Evolutionary conservation across 2,329 filamentous ascomycete species (phyloP).

Genomic region (Diaporthe ampelina): DNA sequence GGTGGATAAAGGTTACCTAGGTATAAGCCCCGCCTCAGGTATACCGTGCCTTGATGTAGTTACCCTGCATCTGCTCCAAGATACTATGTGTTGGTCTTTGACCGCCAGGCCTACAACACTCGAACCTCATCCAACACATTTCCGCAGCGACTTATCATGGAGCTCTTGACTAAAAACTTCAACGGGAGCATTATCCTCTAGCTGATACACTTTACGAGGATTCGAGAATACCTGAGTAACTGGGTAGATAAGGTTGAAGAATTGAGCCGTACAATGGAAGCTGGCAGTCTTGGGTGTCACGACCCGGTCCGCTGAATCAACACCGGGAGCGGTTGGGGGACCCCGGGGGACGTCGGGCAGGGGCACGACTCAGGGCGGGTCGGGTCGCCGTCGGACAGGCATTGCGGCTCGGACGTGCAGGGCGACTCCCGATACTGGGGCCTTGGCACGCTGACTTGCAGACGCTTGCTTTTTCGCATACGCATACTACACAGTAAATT

Average conservation of each 20-base stretch:
- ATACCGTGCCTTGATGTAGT: too few species aligned
- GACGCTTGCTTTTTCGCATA: slow-evolving; percentile 1
- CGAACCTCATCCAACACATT: neutral
- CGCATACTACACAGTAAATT: neutral
- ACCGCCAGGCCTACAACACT: neutral
- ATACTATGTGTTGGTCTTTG: neutral
- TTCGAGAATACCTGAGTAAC: neutral
- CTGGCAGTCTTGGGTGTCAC: neutral
- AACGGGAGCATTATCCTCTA: neutral
- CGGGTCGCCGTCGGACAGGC: slow-evolving; percentile 18
- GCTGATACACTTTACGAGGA: neutral
- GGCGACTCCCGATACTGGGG: slow-evolving; percentile 24
- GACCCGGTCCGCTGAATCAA: neutral
- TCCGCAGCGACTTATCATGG: neutral
- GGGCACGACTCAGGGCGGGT: neutral
- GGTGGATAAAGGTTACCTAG: too few species aligned
- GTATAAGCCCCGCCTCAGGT: too few species aligned
- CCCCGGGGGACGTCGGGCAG: neutral
- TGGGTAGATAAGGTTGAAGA: neutral
- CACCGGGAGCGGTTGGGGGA: neutral
- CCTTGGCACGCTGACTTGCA: slow-evolving; percentile 5
- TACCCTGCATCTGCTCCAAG: too few species aligned
- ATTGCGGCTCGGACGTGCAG: slow-evolving; percentile 35
- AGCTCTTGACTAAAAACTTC: neutral
- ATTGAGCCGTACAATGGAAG: too few species aligned